Evolutionary conservation across 169 alveolate genomes (phyloP), one percentile per base, ranked within the genome.

Genomic region (Plasmodium chabaudi): DNA sequence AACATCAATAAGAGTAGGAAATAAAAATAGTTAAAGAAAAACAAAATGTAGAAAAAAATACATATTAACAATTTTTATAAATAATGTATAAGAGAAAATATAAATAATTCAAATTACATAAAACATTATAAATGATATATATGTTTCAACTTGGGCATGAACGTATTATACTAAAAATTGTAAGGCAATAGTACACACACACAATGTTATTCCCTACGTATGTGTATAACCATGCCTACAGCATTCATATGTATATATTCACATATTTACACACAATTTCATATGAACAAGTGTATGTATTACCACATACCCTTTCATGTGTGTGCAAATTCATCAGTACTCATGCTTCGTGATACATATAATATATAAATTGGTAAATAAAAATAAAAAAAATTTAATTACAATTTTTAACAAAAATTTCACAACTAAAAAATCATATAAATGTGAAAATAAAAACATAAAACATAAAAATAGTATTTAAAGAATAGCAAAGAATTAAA

Each of bases 211-310:
- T 9, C 21, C 21, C 10, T 10, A 61, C 9, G 49, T 17, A 17
- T 17, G 49, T 46, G 21, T 25, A 10, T 17, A 19, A 9, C 9
- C 71, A 9, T 9, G 4, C 25, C 9, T 27, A 15, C 71, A 17
- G 51, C 9, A 46, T 10, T 2, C 25, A 10, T 25, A 10, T 61
- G 17, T 19, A 9, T 61, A 9, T 61, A 61, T 12, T 6, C 49
- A 61, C 9, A 15, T 56, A 56, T 56, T 3, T 9, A 56, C 27
- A 56, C 27, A 68, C 12, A 3, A 13, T 7, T 53, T 19, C 4
- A 1, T 68, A 34, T 68, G 19, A 55, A 27, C 77, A 68, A 15
- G 46, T 68, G 10, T 53, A 2, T 25, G 6, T 17, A 68, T 68
- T 68, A 68, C 25, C 19, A 68, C 44, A 25, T 23, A 27, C 42